Evolutionary conservation across 176 grass and related monocot genomes (phyloP).

Genomic region (Carex kokanica): DNA sequence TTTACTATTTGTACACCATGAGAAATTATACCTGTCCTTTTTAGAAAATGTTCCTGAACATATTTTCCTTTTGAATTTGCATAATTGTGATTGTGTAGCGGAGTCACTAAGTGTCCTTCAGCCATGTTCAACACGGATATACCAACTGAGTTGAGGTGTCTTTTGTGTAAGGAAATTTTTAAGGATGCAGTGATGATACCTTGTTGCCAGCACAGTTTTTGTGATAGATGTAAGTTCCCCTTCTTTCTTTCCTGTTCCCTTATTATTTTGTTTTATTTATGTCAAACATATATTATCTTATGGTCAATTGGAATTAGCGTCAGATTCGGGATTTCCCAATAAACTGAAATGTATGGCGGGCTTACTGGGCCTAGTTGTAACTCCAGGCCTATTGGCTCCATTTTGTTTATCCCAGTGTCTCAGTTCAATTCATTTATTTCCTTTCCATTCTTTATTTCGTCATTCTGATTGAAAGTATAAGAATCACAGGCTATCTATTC

Average conservation of each 20-base stretch:
- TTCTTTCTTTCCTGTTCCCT: neutral
- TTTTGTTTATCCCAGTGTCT: neutral
- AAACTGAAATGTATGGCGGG: neutral
- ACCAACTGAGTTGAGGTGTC: constrained; percentile 44
- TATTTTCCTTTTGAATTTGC: neutral
- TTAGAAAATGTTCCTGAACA: neutral
- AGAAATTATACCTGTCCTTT: neutral
- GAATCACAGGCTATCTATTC: neutral
- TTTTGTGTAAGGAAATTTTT: constrained; percentile 43
- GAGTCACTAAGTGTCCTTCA: constrained; percentile 20
- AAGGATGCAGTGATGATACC: constrained; percentile 48
- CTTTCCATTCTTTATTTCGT: neutral
- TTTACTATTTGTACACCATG: neutral
- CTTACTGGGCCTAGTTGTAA: neutral
- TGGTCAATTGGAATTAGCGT: neutral
- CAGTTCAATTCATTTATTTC: constrained; percentile 5
- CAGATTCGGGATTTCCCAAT: neutral
- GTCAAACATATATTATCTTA: neutral
- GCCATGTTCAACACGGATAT: constrained; percentile 23
- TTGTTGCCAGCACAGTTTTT: constrained; percentile 59
- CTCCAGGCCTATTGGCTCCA: neutral
- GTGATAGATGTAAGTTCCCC: constrained; percentile 39
- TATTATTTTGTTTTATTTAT: neutral
- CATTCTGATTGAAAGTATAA: neutral
- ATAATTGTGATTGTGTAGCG: constrained; percentile 11